Conservation (phyloP, 2,329 filamentous ascomycete species). For the Plenodomus biglobosus region DNA sequence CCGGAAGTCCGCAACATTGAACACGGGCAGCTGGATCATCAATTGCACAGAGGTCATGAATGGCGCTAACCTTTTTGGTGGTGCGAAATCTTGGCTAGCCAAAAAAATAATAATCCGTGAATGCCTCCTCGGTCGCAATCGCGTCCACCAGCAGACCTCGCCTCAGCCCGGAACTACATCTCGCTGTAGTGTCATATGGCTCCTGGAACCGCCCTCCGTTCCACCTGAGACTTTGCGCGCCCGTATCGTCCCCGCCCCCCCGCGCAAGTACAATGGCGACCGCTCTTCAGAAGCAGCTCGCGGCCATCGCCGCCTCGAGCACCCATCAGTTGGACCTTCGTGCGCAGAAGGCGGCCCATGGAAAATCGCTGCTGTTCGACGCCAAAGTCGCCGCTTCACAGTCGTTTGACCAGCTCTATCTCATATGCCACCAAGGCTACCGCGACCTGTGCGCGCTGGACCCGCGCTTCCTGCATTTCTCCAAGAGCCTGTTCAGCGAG, state of each 20-base stretch:
- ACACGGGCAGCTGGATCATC: background rate
- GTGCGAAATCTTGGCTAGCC: background rate
- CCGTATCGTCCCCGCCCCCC: constrained; percentile 21
- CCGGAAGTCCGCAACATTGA: constrained; percentile 15
- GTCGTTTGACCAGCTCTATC: constrained; percentile 85
- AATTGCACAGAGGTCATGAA: no score
- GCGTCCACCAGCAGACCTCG: background rate
- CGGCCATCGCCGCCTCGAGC: constrained; percentile 85
- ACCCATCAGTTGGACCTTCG: constrained; percentile 90
- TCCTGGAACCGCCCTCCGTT: background rate
- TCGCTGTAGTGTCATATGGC: background rate
- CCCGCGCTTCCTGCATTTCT: constrained; percentile 72
- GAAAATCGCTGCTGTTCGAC: constrained; percentile 94
- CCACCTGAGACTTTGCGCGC: background rate
- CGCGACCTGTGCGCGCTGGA: constrained; percentile 90
- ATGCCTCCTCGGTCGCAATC: background rate
- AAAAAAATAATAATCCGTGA: background rate
- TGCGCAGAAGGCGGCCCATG: constrained; percentile 87
- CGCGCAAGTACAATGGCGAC: constrained; percentile 66
- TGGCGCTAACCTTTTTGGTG: background rate
- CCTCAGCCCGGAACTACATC: no score
- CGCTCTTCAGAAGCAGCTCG: constrained; percentile 88
- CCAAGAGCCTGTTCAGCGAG: constrained; percentile 82
- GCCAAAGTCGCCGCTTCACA: constrained; percentile 80
- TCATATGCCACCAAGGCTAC: constrained; percentile 85